These are phyloP conservation scores for Lolium multiflorum DNA, from an alignment of 176 grass and related monocot species.

Conservation along the genomic window DNA sequence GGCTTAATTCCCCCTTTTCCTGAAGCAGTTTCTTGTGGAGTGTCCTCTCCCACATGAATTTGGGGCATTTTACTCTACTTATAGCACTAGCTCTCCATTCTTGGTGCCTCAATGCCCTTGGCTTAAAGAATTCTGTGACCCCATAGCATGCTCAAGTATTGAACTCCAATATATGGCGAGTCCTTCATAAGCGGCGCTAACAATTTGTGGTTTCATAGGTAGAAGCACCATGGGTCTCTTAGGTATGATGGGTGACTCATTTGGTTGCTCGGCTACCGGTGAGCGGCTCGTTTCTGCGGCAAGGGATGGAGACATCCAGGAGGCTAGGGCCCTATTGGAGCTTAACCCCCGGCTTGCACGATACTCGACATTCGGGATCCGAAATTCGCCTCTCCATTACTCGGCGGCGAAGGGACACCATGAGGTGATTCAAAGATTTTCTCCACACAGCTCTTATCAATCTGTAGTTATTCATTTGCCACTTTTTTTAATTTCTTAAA, in stretches of 20 bases:
- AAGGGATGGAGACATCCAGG: conserved; percentile 91
- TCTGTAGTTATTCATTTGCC: conserved; percentile 11
- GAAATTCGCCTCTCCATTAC: conserved; percentile 92
- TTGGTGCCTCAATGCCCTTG: not conserved
- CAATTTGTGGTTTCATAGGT: conserved; percentile 38
- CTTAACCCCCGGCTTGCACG: conserved; percentile 85
- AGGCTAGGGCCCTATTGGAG: conserved; percentile 86
- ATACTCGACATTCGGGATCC: conserved; percentile 86
- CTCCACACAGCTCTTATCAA: conserved; percentile 11
- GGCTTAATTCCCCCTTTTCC: conserved; percentile 32
- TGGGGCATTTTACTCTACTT: not conserved
- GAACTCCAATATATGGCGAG: not conserved
- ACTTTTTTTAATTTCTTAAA: conserved; percentile 11
- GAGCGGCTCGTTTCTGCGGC: conserved; percentile 85
- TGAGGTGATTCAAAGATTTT: conserved; percentile 67
- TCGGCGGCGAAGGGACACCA: conserved; percentile 90
- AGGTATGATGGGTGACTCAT: conserved; percentile 77
- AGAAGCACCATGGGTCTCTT: conserved; percentile 74
- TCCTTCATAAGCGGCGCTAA: conserved; percentile 29
- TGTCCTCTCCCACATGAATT: conserved; percentile 30
- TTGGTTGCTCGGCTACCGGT: conserved; percentile 86
- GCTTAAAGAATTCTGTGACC: conserved; percentile 8
- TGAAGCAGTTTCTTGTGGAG: conserved; percentile 36
- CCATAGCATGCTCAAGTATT: conserved; percentile 7
- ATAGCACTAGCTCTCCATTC: conserved; percentile 18